Evolutionary conservation across 1,284 basidiomycete species (phyloP).

Genomic region (Polyporus tsugae): DNA sequence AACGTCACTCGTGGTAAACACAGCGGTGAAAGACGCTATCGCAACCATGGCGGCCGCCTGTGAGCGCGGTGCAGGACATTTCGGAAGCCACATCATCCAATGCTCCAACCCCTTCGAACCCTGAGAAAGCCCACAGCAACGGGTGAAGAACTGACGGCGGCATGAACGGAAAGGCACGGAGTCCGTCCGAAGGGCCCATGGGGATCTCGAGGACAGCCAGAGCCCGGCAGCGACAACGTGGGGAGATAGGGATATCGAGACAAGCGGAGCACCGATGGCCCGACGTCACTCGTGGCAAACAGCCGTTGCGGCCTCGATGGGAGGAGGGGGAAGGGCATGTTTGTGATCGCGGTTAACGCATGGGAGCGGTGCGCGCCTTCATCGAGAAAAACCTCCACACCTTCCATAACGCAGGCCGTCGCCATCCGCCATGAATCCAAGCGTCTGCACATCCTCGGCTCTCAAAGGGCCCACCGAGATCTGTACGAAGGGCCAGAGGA

Average conservation of each 20-base stretch:
- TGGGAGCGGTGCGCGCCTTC: background rate
- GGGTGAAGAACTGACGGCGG: background rate
- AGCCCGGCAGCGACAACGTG: background rate
- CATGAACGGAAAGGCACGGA: background rate
- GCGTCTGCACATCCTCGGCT: too few relatives aligned
- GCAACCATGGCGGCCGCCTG: background rate
- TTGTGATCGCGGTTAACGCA: background rate
- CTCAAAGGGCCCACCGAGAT: too few relatives aligned
- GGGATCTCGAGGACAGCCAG: background rate
- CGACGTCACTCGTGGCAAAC: background rate
- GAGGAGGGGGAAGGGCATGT: background rate
- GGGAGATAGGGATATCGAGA: background rate
- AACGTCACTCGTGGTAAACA: conserved; percentile 1
- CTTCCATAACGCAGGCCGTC: background rate
- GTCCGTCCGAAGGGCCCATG: background rate
- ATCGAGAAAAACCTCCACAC: conserved; percentile 3
- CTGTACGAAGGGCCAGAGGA: background rate
- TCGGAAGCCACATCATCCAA: too few relatives aligned
- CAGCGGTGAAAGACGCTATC: background rate
- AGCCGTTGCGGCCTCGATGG: background rate
- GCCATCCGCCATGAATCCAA: background rate
- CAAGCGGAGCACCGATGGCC: background rate
- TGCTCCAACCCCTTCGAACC: background rate
- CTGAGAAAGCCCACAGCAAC: too few relatives aligned
- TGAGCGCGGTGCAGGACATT: background rate